Evolutionary conservation across 305 asterid genomes (phyloP).

Genomic region (Andrographis paniculata): DNA sequence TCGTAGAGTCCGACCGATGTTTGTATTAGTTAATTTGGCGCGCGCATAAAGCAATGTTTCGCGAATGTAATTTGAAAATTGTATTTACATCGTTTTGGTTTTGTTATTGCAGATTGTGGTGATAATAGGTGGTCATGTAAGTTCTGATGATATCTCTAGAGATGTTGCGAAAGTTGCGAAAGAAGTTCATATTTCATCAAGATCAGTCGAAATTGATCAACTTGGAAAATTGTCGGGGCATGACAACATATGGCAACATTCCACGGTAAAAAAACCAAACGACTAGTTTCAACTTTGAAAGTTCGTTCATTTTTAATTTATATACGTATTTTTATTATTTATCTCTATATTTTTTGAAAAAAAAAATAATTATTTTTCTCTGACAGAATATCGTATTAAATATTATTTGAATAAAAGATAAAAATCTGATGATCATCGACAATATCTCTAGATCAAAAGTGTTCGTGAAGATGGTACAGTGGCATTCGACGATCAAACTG

Average conservation of each 20-base stretch:
- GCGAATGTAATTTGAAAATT: no score
- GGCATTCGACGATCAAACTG: conserved; percentile 48
- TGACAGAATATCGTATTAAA: no score
- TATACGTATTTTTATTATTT: no score
- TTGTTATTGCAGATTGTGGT: conserved; percentile 46
- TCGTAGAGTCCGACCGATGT: neutral
- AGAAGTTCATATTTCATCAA: conserved; percentile 82
- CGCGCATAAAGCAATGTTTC: no score
- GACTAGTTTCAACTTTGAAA: no score
- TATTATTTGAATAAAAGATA: no score
- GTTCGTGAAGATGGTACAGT: conserved; percentile 54
- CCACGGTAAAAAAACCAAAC: conserved; percentile 61
- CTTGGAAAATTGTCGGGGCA: conserved; percentile 47
- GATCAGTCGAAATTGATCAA: conserved; percentile 35
- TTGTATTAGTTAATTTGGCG: neutral
- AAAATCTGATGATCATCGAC: conserved; percentile 15
- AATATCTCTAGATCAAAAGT: conserved; percentile 42
- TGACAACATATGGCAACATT: conserved; percentile 59
- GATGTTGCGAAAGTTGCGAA: conserved; percentile 73
- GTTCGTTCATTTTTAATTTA: no score
- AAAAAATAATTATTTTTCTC: no score
- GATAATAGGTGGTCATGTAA: conserved; percentile 72
- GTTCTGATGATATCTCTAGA: conserved; percentile 78
- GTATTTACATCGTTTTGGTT: no score
- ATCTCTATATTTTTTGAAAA: no score